phyloP scores from a whole-genome alignment of 2,329 filamentous ascomycete species.

The Pezicula rhizophila region DNA sequence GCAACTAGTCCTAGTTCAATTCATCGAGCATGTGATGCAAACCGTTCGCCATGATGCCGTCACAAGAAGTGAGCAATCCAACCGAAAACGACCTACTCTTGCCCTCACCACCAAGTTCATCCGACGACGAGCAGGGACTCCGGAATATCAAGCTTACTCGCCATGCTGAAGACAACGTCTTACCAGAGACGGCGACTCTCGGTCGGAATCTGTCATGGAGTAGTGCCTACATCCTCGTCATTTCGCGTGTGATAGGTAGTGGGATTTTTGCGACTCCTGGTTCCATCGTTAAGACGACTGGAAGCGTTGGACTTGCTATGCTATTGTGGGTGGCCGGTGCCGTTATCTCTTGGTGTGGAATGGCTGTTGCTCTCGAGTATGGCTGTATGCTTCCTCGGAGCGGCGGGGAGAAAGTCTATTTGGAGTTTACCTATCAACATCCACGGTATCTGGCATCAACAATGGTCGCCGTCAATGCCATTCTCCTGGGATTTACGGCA shows the following conservation, averaged over 20 bases:
- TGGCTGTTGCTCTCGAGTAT: constrained; percentile 39
- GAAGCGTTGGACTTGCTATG: constrained; percentile 52
- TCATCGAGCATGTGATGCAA: too few species aligned
- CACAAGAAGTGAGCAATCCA: too few species aligned
- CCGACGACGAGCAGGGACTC: too few species aligned
- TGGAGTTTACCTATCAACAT: constrained; percentile 45
- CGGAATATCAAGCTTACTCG: too few species aligned
- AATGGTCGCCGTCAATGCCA: constrained; percentile 43
- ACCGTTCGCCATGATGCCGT: too few species aligned
- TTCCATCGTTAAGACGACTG: constrained; percentile 58
- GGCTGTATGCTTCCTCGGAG: constrained; percentile 39
- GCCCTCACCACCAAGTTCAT: too few species aligned
- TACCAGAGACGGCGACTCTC: constrained; percentile 55
- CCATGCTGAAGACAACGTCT: constrained; percentile 44
- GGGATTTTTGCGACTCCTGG: constrained; percentile 44
- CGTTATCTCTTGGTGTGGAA: constrained; percentile 35
- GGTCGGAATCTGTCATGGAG: constrained; percentile 31
- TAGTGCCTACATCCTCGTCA: constrained; percentile 23
- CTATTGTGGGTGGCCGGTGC: constrained; percentile 48
- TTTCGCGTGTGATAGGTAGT: constrained; percentile 22
- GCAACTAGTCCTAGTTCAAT: too few species aligned
- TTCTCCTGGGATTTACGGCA: constrained; percentile 45
- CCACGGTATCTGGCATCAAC: constrained; percentile 48
- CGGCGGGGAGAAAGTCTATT: constrained; percentile 47
- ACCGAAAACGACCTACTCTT: too few species aligned